Percentiles rank a stretch among this genome's conserved stretches.
Evolutionary conservation across 2,329 filamentous ascomycete genomes (phyloP).

Genomic region (Monosporascus sp.): DNA sequence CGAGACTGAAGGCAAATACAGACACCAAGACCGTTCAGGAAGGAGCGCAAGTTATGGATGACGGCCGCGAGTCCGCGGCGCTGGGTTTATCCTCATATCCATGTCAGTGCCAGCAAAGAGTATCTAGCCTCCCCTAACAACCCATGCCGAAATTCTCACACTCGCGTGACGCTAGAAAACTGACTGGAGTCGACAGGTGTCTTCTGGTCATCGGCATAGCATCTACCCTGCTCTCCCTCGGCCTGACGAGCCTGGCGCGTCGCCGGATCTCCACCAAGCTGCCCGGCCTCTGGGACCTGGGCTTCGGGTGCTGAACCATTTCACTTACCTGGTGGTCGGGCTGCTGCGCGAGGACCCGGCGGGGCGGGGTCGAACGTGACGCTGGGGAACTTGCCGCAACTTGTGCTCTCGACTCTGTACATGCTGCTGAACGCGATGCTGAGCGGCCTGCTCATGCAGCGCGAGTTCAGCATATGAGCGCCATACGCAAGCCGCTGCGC

Average conservation of each 20-base stretch:
- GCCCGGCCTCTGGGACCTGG: conserved; percentile 19
- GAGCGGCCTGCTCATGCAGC: conserved; percentile 39
- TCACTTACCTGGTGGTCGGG: conserved; percentile 21
- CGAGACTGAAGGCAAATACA: not conserved
- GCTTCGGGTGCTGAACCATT: conserved; percentile 25
- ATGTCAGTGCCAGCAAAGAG: not conserved
- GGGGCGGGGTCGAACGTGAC: conserved; percentile 29
- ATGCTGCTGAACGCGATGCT: conserved; percentile 38
- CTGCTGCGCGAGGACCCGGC: conserved; percentile 21
- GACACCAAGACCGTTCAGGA: conserved; percentile 4
- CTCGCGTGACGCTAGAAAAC: not conserved
- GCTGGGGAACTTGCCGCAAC: conserved; percentile 42
- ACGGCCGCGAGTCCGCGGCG: conserved; percentile 4
- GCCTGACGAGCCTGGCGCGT: conserved; percentile 8
- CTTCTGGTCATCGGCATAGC: conserved; percentile 7
- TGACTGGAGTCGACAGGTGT: conserved; percentile 1
- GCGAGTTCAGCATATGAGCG: conserved; percentile 42
- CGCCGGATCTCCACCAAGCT: conserved; percentile 14
- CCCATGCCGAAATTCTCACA: not conserved
- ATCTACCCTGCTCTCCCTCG: conserved; percentile 6
- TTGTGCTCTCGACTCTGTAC: conserved; percentile 42
- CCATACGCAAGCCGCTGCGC: conserved; percentile 31
- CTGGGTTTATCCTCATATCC: conserved; percentile 9
- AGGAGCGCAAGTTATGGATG: conserved; percentile 5
- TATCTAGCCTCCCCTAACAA: not conserved